Evolutionary conservation across 2,329 filamentous ascomycete genomes (phyloP).

Genomic region (Pyrenophora tritici-repentis): DNA sequence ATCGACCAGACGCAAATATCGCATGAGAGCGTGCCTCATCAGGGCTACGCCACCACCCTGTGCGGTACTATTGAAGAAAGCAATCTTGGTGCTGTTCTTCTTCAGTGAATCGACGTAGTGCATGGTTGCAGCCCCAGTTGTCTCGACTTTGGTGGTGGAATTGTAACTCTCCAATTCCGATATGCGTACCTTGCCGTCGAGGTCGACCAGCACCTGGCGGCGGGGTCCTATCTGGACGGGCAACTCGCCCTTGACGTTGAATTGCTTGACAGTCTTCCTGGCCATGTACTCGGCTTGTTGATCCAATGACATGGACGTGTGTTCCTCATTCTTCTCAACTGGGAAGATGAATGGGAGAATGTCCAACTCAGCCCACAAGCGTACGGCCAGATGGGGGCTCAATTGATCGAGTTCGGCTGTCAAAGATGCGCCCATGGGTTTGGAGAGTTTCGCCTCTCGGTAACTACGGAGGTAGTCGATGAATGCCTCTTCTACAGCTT

Average conservation of each 20-base stretch:
- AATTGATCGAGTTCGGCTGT: slow-evolving; percentile 63
- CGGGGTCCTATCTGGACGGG: slow-evolving; percentile 3
- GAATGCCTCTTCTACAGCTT: slow-evolving; percentile 61
- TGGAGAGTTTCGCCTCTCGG: slow-evolving; percentile 68
- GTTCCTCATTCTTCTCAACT: slow-evolving; percentile 33
- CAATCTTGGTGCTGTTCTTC: slow-evolving; percentile 67
- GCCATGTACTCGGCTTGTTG: slow-evolving; percentile 83
- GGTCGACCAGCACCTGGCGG: slow-evolving; percentile 58
- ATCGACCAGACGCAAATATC: slow-evolving; percentile 69
- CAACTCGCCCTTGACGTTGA: slow-evolving; percentile 13
- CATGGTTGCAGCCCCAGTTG: slow-evolving; percentile 69
- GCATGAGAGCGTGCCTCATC: slow-evolving; percentile 78
- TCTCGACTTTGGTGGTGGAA: slow-evolving; percentile 59
- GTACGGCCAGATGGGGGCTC: slow-evolving; percentile 69
- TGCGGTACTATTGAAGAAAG: slow-evolving; percentile 78
- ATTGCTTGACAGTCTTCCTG: slow-evolving; percentile 69
- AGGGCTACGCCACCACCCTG: slow-evolving; percentile 83
- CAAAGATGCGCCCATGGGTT: slow-evolving; percentile 76
- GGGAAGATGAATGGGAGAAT: slow-evolving; percentile 71
- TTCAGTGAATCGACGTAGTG: slow-evolving; percentile 68
- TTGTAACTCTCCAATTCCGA: slow-evolving; percentile 63
- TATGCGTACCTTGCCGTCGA: slow-evolving; percentile 66
- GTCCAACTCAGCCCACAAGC: slow-evolving; percentile 77
- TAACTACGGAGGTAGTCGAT: slow-evolving; percentile 63
- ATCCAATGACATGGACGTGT: slow-evolving; percentile 67